Evolutionary conservation across 179 eudicot species (phyloP).

Genomic region (Camellia oleifera): DNA sequence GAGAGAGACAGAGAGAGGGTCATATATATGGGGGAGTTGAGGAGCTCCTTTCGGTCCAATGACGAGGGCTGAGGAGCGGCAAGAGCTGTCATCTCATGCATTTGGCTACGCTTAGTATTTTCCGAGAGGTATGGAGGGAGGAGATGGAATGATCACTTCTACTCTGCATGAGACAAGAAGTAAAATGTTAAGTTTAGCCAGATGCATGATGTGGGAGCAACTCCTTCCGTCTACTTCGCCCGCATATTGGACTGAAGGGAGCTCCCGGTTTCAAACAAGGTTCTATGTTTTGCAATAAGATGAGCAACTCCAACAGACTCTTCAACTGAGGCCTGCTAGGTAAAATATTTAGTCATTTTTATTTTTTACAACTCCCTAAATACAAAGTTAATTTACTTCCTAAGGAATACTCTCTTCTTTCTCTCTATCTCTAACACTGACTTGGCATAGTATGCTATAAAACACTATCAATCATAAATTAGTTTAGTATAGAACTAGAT

Average conservation of each 20-base stretch:
- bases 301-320: neutral
- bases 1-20: neutral
- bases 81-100: constrained; percentile 44
- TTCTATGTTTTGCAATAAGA: neutral
- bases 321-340: too few relatives aligned
- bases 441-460: too few relatives aligned
- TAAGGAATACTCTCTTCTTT: too few relatives aligned
- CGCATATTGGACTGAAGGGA: constrained; percentile 52
- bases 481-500: too few relatives aligned
- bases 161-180: neutral
- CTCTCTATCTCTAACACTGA: too few relatives aligned
- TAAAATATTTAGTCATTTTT: too few relatives aligned
- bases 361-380: too few relatives aligned
- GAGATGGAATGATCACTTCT: neutral
- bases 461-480: too few relatives aligned
- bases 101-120: constrained; percentile 20
- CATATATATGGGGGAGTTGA: neutral
- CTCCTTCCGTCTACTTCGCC: constrained; percentile 26
- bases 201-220: constrained; percentile 40
- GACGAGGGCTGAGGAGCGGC: constrained; percentile 32
- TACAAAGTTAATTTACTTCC: too few relatives aligned
- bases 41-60: constrained; percentile 41
- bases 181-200: constrained; percentile 22
- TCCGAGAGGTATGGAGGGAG: neutral
- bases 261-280: constrained; percentile 15